These are phyloP conservation scores for Colletotrichum filicis DNA, from an alignment of 2,329 filamentous ascomycete species.

Conservation along the genomic window DNA sequence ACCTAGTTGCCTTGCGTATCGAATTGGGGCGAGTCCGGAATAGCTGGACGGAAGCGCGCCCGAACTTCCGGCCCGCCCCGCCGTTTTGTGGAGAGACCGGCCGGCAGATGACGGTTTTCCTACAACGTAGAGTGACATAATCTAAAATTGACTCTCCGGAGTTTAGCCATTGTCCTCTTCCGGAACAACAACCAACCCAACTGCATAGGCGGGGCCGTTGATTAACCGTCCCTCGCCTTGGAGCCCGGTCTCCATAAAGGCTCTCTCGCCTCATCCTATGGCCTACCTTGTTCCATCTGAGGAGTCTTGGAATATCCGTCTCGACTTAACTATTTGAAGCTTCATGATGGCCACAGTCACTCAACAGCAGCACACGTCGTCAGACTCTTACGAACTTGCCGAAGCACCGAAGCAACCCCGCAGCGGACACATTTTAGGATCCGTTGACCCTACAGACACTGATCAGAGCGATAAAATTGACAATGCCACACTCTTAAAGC, in stretches of 20 bases:
- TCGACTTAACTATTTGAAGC: neutral
- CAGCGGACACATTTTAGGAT: neutral
- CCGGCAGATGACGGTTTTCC: too few relatives aligned
- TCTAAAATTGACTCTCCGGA: neutral
- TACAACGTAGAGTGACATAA: neutral
- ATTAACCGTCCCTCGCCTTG: neutral
- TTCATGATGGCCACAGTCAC: conserved; percentile 15
- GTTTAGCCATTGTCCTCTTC: neutral
- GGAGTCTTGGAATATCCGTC: neutral
- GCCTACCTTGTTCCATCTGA: neutral
- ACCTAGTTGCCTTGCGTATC: neutral
- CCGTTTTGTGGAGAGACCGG: neutral
- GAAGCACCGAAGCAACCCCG: neutral
- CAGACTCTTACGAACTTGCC: conserved; percentile 9
- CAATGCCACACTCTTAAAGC: conserved; percentile 52
- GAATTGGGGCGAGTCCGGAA: neutral
- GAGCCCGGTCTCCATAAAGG: neutral
- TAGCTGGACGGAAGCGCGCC: neutral
- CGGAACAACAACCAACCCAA: neutral
- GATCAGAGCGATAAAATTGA: conserved; percentile 31
- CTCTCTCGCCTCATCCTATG: neutral
- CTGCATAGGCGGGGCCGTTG: neutral
- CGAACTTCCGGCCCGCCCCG: conserved; percentile 1
- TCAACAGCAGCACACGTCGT: neutral
- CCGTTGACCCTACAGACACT: neutral